These are phyloP conservation scores for Geotrichum carabidarum DNA, from an alignment of 1,139 yeast genomes.

Conservation along the genomic window DNA sequence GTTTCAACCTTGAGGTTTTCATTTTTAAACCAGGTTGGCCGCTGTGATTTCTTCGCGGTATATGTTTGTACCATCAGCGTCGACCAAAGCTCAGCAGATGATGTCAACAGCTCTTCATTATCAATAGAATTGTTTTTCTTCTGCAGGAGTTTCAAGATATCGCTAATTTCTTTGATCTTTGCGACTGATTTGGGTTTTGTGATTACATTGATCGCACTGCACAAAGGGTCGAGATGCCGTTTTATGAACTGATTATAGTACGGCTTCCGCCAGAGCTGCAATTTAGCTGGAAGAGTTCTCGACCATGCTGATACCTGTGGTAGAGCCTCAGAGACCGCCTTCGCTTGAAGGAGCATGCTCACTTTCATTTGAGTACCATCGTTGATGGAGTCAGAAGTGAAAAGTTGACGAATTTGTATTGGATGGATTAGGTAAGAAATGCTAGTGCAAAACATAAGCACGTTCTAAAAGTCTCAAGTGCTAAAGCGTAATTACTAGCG, in stretches of 20 bases:
- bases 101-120: not conserved
- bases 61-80: not conserved
- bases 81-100: slow-evolving; percentile 1
- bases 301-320: not conserved
- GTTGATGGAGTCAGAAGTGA: not conserved
- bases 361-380: not conserved
- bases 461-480: not conserved
- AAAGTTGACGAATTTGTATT: not conserved
- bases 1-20: not conserved
- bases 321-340: not conserved
- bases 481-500: not conserved
- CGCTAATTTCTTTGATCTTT: not conserved
- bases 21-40: not conserved
- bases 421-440: not conserved
- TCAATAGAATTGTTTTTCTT: not conserved
- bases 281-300: not conserved
- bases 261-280: not conserved
- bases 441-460: not conserved
- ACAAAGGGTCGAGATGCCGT: slow-evolving; percentile 1
- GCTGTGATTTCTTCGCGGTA: not conserved
- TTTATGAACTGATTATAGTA: not conserved
- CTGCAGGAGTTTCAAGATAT: not conserved
- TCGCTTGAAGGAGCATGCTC: slow-evolving; percentile 1
- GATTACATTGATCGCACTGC: not conserved
- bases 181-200: not conserved